Percentiles rank a stretch among this genome's conserved stretches.
Conservation (phyloP, 305 asterid species). For the Solanum hybrid region DNA sequence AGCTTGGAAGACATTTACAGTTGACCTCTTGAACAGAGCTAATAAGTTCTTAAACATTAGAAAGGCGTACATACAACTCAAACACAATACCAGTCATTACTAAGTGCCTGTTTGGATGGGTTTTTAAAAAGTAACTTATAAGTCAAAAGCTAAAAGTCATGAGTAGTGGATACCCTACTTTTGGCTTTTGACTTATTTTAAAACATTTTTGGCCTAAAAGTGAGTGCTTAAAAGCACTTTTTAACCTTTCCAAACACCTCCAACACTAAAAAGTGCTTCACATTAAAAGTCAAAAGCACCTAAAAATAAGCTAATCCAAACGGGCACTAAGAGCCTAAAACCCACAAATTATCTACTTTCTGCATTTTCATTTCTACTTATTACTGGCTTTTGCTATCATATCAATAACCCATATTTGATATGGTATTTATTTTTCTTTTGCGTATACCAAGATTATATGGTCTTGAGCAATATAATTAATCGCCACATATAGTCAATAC, state of each 20-base stretch:
- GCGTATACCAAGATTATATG: background rate
- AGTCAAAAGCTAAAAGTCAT: background rate
- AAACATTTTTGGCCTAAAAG: background rate
- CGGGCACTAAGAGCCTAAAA: background rate
- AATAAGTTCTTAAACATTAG: slow-evolving; percentile 17
- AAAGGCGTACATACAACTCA: background rate
- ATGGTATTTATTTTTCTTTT: background rate
- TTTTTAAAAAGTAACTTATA: background rate
- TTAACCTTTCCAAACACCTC: background rate
- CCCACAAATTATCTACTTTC: slow-evolving; percentile 1
- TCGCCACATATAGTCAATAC: background rate
- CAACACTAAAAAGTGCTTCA: background rate
- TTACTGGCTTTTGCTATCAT: background rate
- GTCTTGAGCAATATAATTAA: background rate
- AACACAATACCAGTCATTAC: background rate
- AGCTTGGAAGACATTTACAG: slow-evolving; percentile 81
- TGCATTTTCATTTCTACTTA: background rate
- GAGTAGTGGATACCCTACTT: background rate
- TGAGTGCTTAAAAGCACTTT: background rate
- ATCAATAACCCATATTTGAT: background rate
- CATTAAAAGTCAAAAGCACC: background rate
- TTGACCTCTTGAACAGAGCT: slow-evolving; percentile 90
- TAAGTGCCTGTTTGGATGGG: background rate
- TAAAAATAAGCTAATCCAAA: background rate
- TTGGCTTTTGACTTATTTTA: background rate